Conservation (phyloP, 1,284 basidiomycete species). For the Sporisorium scitamineum region DNA sequence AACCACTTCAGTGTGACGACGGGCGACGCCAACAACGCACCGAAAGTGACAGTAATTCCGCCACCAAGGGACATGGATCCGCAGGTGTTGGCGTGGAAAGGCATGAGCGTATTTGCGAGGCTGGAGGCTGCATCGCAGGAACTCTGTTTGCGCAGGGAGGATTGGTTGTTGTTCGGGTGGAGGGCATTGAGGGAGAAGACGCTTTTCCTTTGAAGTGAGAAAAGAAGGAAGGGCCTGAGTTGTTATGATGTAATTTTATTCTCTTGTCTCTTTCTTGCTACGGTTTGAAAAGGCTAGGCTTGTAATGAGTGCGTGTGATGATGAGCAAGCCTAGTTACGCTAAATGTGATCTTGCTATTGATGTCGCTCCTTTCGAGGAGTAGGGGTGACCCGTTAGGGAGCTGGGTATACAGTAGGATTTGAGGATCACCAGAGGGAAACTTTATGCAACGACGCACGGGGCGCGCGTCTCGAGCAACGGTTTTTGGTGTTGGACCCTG, state of each 20-base stretch:
- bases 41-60: conserved; percentile 82
- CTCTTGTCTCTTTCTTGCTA: background rate
- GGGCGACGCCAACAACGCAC: conserved; percentile 48
- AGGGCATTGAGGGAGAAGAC: conserved; percentile 72
- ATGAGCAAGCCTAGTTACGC: background rate
- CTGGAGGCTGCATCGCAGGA: conserved; percentile 85
- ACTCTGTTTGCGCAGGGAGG: conserved; percentile 85
- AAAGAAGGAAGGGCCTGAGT: too few relatives aligned
- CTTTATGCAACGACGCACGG: conserved; percentile 9
- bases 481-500: background rate
- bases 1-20: conserved; percentile 30
- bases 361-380: background rate
- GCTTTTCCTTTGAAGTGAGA: conserved; percentile 30
- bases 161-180: conserved; percentile 79
- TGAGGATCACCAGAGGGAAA: too few relatives aligned
- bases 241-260: conserved; percentile 3
- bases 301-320: background rate
- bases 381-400: background rate
- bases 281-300: background rate
- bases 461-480: conserved; percentile 1
- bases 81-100: conserved; percentile 91
- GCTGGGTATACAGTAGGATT: background rate
- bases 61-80: conserved; percentile 93
- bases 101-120: conserved; percentile 90
- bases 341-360: background rate